phyloP scores from a whole-genome alignment of 2,329 filamentous ascomycete species.

The Xylariaceae sp. region DNA sequence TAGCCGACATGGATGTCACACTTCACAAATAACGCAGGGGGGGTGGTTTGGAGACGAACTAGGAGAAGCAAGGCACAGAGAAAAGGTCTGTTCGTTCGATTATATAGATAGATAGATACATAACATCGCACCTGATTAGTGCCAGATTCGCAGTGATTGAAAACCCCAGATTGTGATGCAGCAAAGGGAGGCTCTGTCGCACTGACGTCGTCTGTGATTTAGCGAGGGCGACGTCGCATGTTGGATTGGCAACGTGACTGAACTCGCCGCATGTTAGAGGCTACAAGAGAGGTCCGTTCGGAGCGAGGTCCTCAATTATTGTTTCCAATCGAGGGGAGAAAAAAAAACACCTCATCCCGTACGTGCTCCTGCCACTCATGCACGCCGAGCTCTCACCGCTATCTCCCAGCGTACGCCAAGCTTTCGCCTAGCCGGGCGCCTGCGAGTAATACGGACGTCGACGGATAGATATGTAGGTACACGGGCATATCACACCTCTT shows the following conservation, averaged over 20 bases:
- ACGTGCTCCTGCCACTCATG: too few relatives aligned
- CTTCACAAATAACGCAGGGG: too few relatives aligned
- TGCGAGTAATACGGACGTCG: slow-evolving; percentile 12
- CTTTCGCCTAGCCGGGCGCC: slow-evolving; percentile 9
- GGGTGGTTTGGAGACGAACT: too few relatives aligned
- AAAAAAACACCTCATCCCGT: background rate
- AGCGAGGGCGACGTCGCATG: background rate
- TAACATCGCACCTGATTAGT: background rate
- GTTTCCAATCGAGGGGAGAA: background rate
- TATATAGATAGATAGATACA: too few relatives aligned
- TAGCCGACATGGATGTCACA: slow-evolving; percentile 2
- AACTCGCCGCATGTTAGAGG: too few relatives aligned
- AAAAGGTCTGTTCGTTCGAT: too few relatives aligned
- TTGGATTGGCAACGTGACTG: background rate
- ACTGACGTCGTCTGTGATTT: background rate
- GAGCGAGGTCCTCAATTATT: background rate
- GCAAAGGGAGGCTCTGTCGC: background rate
- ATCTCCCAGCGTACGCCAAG: slow-evolving; percentile 5
- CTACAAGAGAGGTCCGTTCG: background rate
- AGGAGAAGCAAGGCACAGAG: too few relatives aligned
- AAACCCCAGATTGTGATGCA: background rate
- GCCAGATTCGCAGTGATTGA: too few relatives aligned
- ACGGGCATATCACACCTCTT: too few relatives aligned
- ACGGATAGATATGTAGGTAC: too few relatives aligned
- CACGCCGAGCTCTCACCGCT: slow-evolving; percentile 1